Conservation (phyloP, 1,284 basidiomycete species). For the Ustilago sp. region DNA sequence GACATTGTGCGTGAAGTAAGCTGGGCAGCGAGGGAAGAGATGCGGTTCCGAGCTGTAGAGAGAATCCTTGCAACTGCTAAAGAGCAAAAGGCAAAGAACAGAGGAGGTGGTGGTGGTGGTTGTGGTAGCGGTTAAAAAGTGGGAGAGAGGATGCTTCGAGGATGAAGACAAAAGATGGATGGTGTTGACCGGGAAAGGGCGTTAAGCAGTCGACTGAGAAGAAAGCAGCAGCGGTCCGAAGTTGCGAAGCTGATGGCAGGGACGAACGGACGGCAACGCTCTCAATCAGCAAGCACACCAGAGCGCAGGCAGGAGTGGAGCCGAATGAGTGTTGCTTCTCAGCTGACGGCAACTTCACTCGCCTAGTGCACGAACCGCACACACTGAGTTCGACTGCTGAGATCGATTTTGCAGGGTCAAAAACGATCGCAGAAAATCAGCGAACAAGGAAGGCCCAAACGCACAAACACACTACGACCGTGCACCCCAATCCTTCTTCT, state of each 20-base stretch:
- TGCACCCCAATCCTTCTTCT: constrained; percentile 2
- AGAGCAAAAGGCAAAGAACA: constrained; percentile 30
- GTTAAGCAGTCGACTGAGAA: constrained; percentile 15
- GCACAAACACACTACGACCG: constrained; percentile 8
- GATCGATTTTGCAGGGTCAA: constrained; percentile 27
- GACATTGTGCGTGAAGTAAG: constrained; percentile 51
- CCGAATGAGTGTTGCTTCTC: constrained; percentile 8
- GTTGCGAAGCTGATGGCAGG: constrained; percentile 12
- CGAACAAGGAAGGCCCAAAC: constrained; percentile 1
- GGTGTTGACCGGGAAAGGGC: constrained; percentile 8
- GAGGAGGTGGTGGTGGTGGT: background rate
- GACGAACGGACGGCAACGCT: background rate
- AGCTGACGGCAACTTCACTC: background rate
- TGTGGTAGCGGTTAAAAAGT: constrained; percentile 2
- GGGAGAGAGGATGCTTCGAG: constrained; percentile 20
- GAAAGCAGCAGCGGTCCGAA: constrained; percentile 33
- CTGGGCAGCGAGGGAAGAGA: constrained; percentile 43
- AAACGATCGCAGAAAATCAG: background rate
- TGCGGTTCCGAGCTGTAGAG: constrained; percentile 35
- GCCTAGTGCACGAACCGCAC: constrained; percentile 11
- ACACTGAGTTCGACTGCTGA: constrained; percentile 15
- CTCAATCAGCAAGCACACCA: background rate
- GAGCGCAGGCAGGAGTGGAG: constrained; percentile 13
- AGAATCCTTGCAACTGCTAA: constrained; percentile 48
- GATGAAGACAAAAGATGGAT: constrained; percentile 19